Evolutionary conservation across 805 yeast species (phyloP).

Genomic region (Kluyveromyces nonfermentans): DNA sequence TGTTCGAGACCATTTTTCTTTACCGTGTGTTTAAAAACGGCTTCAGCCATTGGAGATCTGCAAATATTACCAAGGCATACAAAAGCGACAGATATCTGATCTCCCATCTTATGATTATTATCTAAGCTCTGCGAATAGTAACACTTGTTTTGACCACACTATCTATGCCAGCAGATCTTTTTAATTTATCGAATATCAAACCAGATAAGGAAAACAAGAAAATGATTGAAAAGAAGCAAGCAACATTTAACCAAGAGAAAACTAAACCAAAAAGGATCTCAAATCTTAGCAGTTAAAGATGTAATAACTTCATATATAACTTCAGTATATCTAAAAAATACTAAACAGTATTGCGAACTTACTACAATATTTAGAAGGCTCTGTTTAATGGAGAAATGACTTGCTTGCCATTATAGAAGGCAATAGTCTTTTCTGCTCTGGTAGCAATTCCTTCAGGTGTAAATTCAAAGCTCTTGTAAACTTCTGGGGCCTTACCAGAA

Average conservation of each 20-base stretch:
- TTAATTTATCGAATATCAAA: neutral
- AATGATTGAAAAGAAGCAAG: no score
- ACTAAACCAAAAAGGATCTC: neutral
- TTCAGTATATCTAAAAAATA: neutral
- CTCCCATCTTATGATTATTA: neutral
- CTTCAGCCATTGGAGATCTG: conserved; percentile 98
- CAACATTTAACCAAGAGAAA: neutral
- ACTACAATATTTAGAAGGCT: conserved; percentile 47
- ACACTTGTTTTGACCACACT: neutral
- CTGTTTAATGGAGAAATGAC: conserved; percentile 67
- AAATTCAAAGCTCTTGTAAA: conserved; percentile 81
- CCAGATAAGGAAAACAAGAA: no score
- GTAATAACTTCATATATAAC: neutral
- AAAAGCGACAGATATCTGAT: conserved; percentile 60
- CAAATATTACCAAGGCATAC: conserved; percentile 89
- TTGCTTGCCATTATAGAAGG: conserved; percentile 71
- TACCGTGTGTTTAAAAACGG: conserved; percentile 66
- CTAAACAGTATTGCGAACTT: conserved; percentile 3
- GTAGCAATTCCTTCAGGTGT: conserved; percentile 87
- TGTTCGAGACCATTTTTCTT: conserved; percentile 34
- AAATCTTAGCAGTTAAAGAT: neutral
- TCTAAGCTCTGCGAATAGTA: neutral
- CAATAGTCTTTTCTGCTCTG: conserved; percentile 71
- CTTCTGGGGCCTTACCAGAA: conserved; percentile 78
- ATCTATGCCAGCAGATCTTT: neutral